These are phyloP conservation scores for Lentinula sp. DNA, from an alignment of 768 basidiomycete genomes.

Conservation along the genomic window DNA sequence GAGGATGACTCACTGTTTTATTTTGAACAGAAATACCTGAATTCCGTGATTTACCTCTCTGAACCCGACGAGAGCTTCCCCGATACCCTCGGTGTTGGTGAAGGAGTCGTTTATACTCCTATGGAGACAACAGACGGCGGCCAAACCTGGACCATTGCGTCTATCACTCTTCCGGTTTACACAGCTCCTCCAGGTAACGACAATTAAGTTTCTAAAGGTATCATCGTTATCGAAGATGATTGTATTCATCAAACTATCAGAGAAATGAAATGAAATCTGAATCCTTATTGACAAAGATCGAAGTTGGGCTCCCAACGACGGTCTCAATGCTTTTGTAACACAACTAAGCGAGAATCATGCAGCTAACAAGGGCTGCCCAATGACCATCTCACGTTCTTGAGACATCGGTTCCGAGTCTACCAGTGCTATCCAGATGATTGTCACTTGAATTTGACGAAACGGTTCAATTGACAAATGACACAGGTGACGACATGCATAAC, in stretches of 20 bases:
- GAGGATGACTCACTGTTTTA: neutral
- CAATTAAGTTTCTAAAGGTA: neutral
- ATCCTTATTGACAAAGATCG: neutral
- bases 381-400: too few species aligned
- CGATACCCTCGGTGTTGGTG: constrained; percentile 5
- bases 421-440: too few species aligned
- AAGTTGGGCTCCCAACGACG: too few species aligned
- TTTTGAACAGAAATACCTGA: constrained; percentile 5
- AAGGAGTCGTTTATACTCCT: constrained; percentile 5
- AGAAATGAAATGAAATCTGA: neutral
- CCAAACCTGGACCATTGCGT: constrained; percentile 12
- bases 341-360: too few species aligned
- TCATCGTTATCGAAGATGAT: neutral
- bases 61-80: constrained; percentile 7
- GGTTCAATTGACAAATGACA: too few species aligned
- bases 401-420: too few species aligned
- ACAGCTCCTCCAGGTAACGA: neutral
- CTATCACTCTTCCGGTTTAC: constrained; percentile 7
- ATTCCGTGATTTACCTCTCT: constrained; percentile 9
- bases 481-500: too few species aligned
- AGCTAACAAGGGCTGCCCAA: too few species aligned
- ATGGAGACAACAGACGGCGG: constrained; percentile 10
- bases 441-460: too few species aligned
- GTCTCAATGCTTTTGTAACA: too few species aligned
- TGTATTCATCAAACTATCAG: neutral